These are phyloP conservation scores for Chlamydomonas applanata DNA, from an alignment of 139 green algal genomes.

Conservation along the genomic window DNA sequence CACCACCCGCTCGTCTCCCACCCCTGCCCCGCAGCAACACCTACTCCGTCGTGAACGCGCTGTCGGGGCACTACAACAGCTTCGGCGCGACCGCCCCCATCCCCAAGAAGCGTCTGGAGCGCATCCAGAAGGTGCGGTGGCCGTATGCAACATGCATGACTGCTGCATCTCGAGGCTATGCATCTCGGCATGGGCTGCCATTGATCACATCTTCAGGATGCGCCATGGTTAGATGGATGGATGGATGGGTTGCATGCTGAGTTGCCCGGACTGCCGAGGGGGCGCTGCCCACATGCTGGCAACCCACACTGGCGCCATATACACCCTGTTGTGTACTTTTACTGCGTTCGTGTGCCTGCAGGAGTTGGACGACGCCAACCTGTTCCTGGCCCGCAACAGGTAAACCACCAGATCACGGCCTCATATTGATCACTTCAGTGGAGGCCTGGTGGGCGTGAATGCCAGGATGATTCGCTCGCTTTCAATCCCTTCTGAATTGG, in stretches of 20 bases:
- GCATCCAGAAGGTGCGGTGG: constrained; percentile 72
- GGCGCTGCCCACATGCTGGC: too few species aligned
- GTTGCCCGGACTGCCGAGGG: too few species aligned
- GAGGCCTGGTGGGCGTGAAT: too few species aligned
- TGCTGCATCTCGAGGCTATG: neutral
- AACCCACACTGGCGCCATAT: too few species aligned
- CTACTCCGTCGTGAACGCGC: constrained; percentile 87
- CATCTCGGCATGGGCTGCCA: neutral
- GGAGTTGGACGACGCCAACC: constrained; percentile 66
- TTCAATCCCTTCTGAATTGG: too few species aligned
- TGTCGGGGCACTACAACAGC: constrained; percentile 91
- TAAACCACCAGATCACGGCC: constrained; percentile 25
- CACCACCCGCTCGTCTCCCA: neutral
- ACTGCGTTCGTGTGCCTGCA: constrained; percentile 9
- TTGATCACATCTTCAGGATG: too few species aligned
- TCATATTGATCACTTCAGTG: too few species aligned
- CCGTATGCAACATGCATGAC: neutral
- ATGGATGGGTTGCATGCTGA: too few species aligned
- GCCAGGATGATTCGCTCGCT: too few species aligned
- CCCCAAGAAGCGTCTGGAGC: constrained; percentile 89
- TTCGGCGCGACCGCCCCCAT: constrained; percentile 81
- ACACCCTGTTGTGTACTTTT: neutral
- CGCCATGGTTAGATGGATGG: too few species aligned
- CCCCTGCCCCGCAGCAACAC: constrained; percentile 60
- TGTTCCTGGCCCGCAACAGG: constrained; percentile 50